Evolutionary conservation across 345 rosid genomes (phyloP), one percentile per base, ranked within the genome.

Genomic region (Carallia brachiata): DNA sequence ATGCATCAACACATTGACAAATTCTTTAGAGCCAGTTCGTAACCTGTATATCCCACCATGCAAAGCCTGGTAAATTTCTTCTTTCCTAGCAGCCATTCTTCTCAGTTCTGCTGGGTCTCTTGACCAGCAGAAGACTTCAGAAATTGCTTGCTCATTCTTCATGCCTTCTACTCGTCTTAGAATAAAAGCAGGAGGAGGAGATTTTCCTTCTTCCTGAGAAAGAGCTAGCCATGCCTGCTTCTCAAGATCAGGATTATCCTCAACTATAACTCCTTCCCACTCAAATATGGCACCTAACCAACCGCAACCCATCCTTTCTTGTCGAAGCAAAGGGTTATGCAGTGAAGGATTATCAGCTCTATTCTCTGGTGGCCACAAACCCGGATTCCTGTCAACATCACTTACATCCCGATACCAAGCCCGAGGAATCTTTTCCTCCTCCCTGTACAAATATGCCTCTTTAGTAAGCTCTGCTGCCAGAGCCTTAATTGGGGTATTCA

Each of bases 221-320:
- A 95, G 84, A 65, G 86, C 79, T 47, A 88, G 79, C 99, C 99
- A 95, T 1, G 99, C 89, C 72, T 89, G 91, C 73, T 76, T 85
- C 83, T 87, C 97, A 0, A 90, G 75, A 28, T 92, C 97, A 27
- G 97, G 91, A 73, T 82, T 88, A 37, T 87, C 96, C 68, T 95
- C 92, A 15, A 89, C 75, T 67, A 95, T 73, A 16, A 92, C 99
- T 6, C 99, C 97, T 77, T 95, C 99, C 99, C 93, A 92, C 72
- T 91, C 99, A 44, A 95, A 92, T 68, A 95, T 95, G 6, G 93
- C 99, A 75, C 96, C 97, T 61, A 95, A 77, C 99, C 99, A 95
- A 69, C 99, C 96, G 37, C 97, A 92, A 30, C 99, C 97, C 99
- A 95, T 87, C 73, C 92, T 86, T 81, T 95, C 97, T 59, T 88